Evolutionary conservation across 1,284 basidiomycete genomes (phyloP), one percentile per base, ranked within the genome.

Genomic region (Irpex lacteus): DNA sequence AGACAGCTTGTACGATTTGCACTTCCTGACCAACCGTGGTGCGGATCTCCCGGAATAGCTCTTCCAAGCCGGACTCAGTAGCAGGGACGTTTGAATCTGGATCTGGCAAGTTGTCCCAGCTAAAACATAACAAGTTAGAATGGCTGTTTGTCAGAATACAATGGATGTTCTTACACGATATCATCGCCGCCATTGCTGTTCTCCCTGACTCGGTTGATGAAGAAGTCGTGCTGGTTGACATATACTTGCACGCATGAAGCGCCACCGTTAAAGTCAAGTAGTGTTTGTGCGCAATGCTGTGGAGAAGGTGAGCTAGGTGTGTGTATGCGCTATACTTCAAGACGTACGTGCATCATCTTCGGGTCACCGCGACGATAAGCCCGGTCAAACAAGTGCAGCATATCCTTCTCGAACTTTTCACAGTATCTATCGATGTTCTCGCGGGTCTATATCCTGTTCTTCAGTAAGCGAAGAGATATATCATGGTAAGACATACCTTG

Each of bases 141-240:
- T 13, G 53, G 6, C 36, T 40, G 15, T 44, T 66, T 7, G 63
- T 34, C 26, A 26, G 44, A 58, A 58, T 34, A 9, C n/a, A 9
- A 6, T 13, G 13, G 21, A 65, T 26, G 78, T 34, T 6, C 88
- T 63, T 72, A 94, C 91, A 96, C 73, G 36, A 84, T 71, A 34
- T 81, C 80, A 66, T 87, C 85, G 59, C 86, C 84, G 61, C 80
- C 80, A 54, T 82, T 78, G 67, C 82, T 83, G 49, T 80, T 82
- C 65, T 89, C 90, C 52, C 86, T 85, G 52, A 90, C 85, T 62
- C 91, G 87, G 73, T 98, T 97, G 74, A 98, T 98, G 81, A 98
- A 98, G 81, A 98, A 98, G 75, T 99, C 98, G 73, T 99, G 98
- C 76, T 99, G 98, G 72, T 99, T 99, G 67, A 99, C 98, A 73